phyloP scores from a whole-genome alignment of 345 rosid genomes.

The thale cress (Arabidopsis thaliana) region TAIR10.1 NC_003070.9:6268501-6269000 shows the following conservation, averaged over 20 bases:
- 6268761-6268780: conserved; percentile 29
- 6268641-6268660: conserved; percentile 71
- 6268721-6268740: conserved; percentile 38
- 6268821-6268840: not conserved
- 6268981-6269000: too few species aligned
- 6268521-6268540: conserved; percentile 60
- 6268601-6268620: conserved; percentile 54
- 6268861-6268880: not conserved
- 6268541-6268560: conserved; percentile 64
- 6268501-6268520: conserved; percentile 69
- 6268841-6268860: conserved; percentile 30
- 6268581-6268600: conserved; percentile 76
- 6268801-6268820: not conserved
- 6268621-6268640: conserved; percentile 64
- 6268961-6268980: too few species aligned
- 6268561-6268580: conserved; percentile 79
- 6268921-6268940: too few species aligned
- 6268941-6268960: too few species aligned
- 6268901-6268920: conserved; percentile 7
- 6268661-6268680: conserved; percentile 86
- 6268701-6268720: conserved; percentile 67
- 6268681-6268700: conserved; percentile 79
- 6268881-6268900: not conserved
- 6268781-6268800: conserved; percentile 35
- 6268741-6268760: conserved; percentile 23